These are phyloP conservation scores for Carpinus viminea DNA, from an alignment of 306 rosid genomes.

Conservation along the genomic window DNA sequence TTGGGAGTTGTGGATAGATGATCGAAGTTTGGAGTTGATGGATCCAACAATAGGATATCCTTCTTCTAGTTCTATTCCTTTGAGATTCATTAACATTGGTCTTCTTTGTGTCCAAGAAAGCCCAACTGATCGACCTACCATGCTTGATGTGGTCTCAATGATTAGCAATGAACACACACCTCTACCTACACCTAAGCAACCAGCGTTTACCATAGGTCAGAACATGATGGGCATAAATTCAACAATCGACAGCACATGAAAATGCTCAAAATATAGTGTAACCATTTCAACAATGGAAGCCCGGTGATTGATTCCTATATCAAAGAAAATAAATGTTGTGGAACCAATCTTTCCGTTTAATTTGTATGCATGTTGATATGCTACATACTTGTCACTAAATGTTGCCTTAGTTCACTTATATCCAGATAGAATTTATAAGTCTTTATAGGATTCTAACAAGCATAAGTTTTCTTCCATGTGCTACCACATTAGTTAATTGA, in stretches of 20 bases:
- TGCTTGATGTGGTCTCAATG: neutral
- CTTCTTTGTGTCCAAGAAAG: neutral
- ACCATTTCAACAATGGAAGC: neutral
- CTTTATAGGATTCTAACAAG: no score
- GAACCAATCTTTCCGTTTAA: no score
- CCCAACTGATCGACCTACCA: neutral
- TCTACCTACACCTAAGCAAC: neutral
- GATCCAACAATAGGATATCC: neutral
- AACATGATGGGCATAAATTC: neutral
- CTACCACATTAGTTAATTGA: no score
- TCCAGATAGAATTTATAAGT: no score
- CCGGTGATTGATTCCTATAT: neutral
- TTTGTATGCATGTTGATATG: no score
- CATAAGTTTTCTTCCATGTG: no score
- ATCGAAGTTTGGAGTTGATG: neutral
- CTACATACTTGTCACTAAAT: neutral
- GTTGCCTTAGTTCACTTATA: no score
- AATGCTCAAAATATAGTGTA: neutral
- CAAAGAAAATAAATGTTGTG: no score
- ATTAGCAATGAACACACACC: neutral
- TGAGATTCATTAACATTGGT: neutral
- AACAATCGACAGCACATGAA: no score
- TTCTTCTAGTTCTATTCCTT: neutral
- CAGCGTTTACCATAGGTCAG: neutral
- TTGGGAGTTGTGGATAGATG: neutral